Conservation (phyloP, 2,329 filamentous ascomycete species). For the Talaromyces sp. region DNA sequence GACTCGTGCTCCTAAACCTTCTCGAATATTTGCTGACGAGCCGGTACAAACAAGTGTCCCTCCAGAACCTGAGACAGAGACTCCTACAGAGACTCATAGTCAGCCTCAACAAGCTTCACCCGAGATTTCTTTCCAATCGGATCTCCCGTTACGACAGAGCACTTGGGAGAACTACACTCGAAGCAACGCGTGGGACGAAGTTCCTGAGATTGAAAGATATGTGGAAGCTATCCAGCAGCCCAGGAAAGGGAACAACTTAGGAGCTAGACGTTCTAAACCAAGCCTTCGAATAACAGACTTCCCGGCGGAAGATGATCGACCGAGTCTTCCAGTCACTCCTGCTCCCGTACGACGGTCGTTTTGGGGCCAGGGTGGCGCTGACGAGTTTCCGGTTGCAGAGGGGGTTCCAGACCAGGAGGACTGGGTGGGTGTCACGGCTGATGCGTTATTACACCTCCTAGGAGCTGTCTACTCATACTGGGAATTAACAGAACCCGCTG, state of each 20-base stretch:
- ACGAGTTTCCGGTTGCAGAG: slow-evolving; percentile 65
- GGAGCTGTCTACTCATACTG: slow-evolving; percentile 42
- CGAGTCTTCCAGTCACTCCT: slow-evolving; percentile 85
- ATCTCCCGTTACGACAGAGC: slow-evolving; percentile 39
- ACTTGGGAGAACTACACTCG: slow-evolving; percentile 67
- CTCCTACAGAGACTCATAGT: neutral
- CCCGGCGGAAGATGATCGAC: slow-evolving; percentile 73
- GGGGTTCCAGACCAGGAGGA: slow-evolving; percentile 83
- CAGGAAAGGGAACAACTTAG: slow-evolving; percentile 15
- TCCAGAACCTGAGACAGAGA: slow-evolving; percentile 1
- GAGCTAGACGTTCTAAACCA: slow-evolving; percentile 33
- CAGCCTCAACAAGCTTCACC: neutral
- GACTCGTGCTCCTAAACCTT: slow-evolving; percentile 55
- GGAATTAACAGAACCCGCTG: slow-evolving; percentile 59
- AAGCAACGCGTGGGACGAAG: slow-evolving; percentile 88
- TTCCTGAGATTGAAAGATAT: slow-evolving; percentile 82
- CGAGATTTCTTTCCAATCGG: neutral
- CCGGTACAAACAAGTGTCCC: slow-evolving; percentile 10
- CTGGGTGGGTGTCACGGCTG: slow-evolving; percentile 74
- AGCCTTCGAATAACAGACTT: slow-evolving; percentile 79
- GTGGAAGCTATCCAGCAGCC: slow-evolving; percentile 63
- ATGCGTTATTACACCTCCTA: slow-evolving; percentile 41
- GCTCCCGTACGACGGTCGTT: slow-evolving; percentile 51
- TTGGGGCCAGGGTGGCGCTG: neutral
- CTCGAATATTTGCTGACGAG: slow-evolving; percentile 42